phyloP scores from a whole-genome alignment of 345 rosid species.

The Triadica sebifera region DNA sequence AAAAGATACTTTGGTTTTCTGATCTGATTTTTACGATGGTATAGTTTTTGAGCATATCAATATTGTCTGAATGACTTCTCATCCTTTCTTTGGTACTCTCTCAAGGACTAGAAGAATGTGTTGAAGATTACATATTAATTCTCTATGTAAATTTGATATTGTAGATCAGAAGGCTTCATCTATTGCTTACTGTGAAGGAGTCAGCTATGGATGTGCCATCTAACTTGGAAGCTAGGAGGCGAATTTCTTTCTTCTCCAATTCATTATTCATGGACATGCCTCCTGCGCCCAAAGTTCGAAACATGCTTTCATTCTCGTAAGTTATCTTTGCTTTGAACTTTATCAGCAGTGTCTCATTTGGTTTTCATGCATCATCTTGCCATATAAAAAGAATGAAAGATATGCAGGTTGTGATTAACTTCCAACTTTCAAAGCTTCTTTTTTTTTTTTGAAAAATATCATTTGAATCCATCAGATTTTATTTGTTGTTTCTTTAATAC shows the following conservation, averaged over 20 bases:
- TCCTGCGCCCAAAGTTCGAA: conserved; percentile 54
- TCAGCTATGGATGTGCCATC: conserved; percentile 70
- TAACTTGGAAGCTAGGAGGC: conserved; percentile 67
- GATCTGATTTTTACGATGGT: background rate
- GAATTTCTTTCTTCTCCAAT: conserved; percentile 63
- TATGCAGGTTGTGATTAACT: no score
- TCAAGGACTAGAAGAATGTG: background rate
- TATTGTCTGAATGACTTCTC: conserved; percentile 5
- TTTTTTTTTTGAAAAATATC: no score
- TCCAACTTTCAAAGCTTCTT: no score
- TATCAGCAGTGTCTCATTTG: no score
- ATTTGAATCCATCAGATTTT: no score
- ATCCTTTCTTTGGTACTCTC: background rate
- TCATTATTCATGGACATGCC: conserved; percentile 78
- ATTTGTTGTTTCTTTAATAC: no score
- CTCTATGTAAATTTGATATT: conserved; percentile 6
- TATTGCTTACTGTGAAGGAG: conserved; percentile 61
- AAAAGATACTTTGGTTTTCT: background rate
- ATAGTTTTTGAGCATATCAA: background rate
- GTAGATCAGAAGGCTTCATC: conserved; percentile 56
- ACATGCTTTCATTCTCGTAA: conserved; percentile 65
- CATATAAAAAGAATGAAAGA: no score
- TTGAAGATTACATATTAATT: conserved; percentile 4
- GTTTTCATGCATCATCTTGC: no score
- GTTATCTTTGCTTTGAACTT: no score